Evolutionary conservation across 345 rosid species (phyloP), one percentile per base, ranked within the genome.

Genomic region (Melaleuca alternifolia): DNA sequence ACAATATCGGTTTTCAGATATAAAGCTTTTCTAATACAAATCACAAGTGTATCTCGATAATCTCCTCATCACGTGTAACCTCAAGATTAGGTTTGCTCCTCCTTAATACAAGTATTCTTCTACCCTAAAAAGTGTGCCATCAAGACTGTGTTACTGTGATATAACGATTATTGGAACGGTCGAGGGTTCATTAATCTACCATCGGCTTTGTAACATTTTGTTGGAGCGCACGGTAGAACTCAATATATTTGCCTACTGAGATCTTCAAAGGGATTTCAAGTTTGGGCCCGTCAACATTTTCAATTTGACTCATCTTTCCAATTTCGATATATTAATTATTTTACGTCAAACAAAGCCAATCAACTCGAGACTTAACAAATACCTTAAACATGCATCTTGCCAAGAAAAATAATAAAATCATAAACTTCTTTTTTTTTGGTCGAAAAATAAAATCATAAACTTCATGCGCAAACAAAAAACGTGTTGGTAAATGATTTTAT

Each of bases 341-440:
- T 0, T 7, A n/a, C 6, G 2, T 1, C 2, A 59, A 3, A 59
- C 16, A 0, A 59, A 59, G 11, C 26, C 13, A 11, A 11, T 2
- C 0, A 13, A 59, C n/a, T 2, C 7, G 1, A 1, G 71, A n/a
- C 18, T 59, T 1, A 4, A 26, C 33, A 12, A 12, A 4, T 5
- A 51, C 6, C 6, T 51, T 14, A 51, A 6, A 51, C 15, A 16
- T 13, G 16, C 18, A 51, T 14, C 16, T 12, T 2, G 6, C 12
- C 3, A 15, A 3, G 8, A 2, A 37, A 10, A 37, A 18, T 10
- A 18, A 18, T 37, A 37, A 6, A 10, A 37, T 18, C 26, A 37
- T 71, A 71, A 37, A 37, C 26, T 9, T 65, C 33, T n/a, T n/a
- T n/a, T n/a, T n/a, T n/a, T n/a, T n/a, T n/a, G n/a, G n/a, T n/a